Conservation (phyloP, 2,329 filamentous ascomycete species). For the Byssochlamys sp. region DNA sequence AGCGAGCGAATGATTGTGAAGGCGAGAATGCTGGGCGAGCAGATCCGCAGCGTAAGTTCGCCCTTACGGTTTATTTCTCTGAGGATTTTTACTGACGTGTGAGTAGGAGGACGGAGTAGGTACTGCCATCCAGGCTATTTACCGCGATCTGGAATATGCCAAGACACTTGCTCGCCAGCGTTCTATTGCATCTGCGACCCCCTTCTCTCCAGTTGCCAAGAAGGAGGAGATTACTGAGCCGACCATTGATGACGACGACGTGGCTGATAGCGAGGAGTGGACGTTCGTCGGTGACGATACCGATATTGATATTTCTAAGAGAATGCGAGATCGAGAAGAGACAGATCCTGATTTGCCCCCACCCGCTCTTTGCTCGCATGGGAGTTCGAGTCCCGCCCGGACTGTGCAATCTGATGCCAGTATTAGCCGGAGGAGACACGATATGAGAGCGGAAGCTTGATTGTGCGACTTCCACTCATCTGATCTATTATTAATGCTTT, state of each 20-base stretch:
- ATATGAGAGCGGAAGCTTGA: background rate
- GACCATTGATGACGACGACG: conserved; percentile 41
- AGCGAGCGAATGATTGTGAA: conserved; percentile 85
- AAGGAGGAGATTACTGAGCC: conserved; percentile 28
- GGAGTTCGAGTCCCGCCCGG: background rate
- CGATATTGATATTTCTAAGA: conserved; percentile 35
- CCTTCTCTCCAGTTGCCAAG: conserved; percentile 23
- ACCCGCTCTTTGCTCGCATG: background rate
- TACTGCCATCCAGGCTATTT: conserved; percentile 81
- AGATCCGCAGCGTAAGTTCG: conserved; percentile 67
- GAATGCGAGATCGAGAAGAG: conserved; percentile 19
- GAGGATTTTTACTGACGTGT: conserved; percentile 16
- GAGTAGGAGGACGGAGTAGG: conserved; percentile 78
- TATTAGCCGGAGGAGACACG: background rate
- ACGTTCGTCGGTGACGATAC: conserved; percentile 67
- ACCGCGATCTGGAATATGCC: conserved; percentile 89
- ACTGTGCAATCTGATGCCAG: background rate
- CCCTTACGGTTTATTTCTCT: background rate
- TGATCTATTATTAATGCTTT: background rate
- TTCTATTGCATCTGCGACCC: conserved; percentile 25
- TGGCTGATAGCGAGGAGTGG: conserved; percentile 72
- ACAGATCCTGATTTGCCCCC: background rate
- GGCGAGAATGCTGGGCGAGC: conserved; percentile 69
- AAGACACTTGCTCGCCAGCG: conserved; percentile 66
- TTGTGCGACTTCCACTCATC: background rate